These are phyloP conservation scores for Pisolithus microcarpus DNA, from an alignment of 768 basidiomycete genomes.

Conservation along the genomic window DNA sequence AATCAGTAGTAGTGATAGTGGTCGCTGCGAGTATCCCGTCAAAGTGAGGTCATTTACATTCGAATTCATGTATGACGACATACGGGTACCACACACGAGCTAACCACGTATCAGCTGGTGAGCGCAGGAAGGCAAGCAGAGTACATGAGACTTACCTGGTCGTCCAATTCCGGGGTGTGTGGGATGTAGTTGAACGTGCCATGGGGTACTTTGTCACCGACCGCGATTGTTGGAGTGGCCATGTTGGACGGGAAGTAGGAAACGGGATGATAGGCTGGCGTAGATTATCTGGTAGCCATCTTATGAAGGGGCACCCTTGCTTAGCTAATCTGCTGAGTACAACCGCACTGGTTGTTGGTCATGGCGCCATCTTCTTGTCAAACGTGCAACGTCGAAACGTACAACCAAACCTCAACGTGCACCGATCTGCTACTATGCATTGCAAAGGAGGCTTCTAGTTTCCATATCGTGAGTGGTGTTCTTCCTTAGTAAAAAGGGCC, in stretches of 20 bases:
- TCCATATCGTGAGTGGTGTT: not conserved
- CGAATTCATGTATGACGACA: conserved; percentile 21
- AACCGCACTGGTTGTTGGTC: too few species aligned
- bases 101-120: conserved; percentile 16
- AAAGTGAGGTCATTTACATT: not conserved
- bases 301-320: not conserved
- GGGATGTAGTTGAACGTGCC: conserved; percentile 48
- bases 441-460: not conserved
- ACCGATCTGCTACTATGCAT: too few species aligned
- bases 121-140: conserved; percentile 4
- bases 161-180: conserved; percentile 55
- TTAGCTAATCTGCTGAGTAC: too few species aligned
- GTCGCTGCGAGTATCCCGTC: conserved; percentile 33
- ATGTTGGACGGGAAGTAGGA: not conserved
- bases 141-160: conserved; percentile 34
- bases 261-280: not conserved
- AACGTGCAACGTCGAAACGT: not conserved
- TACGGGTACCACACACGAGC: conserved; percentile 61
- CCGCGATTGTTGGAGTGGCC: conserved; percentile 35
- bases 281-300: not conserved
- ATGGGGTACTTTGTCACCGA: conserved; percentile 45
- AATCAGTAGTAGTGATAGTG: conserved; percentile 42
- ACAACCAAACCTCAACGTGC: too few species aligned
- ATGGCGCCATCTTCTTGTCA: too few species aligned
- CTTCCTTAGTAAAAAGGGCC: not conserved